phyloP scores from a whole-genome alignment of 768 basidiomycete genomes.

The Russula emetica region DNA sequence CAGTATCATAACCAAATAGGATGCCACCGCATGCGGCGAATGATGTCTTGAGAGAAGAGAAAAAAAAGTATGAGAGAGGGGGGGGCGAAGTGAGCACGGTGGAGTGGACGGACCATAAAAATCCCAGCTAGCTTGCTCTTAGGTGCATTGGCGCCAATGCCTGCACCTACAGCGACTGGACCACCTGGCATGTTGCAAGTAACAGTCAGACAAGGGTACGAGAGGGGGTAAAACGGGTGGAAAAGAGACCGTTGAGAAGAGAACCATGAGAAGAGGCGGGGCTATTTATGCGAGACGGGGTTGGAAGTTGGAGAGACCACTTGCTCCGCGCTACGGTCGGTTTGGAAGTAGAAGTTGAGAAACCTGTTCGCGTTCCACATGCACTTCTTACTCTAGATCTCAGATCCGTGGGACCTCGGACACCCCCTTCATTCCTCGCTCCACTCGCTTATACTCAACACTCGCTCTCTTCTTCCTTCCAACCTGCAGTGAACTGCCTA shows the following conservation, averaged over 20 bases:
- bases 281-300: conserved; percentile 15
- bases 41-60: conserved; percentile 21
- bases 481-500: background rate
- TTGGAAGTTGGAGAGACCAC: background rate
- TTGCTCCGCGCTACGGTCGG: background rate
- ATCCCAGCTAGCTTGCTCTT: conserved; percentile 34
- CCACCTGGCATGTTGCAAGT: conserved; percentile 27
- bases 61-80: background rate
- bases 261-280: background rate
- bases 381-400: conserved; percentile 5
- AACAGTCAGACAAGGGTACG: background rate
- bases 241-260: conserved; percentile 3
- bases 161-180: conserved; percentile 23
- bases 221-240: background rate
- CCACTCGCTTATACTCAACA: no score
- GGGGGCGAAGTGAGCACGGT: background rate
- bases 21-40: conserved; percentile 42
- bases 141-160: conserved; percentile 25
- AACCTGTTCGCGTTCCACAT: background rate
- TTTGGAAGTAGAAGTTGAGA: background rate
- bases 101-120: conserved; percentile 33
- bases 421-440: background rate
- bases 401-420: background rate
- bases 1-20: conserved; percentile 73
- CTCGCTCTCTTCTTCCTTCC: background rate